phyloP scores from a whole-genome alignment of 305 asterid genomes.

The Solanum hybrid region DNA sequence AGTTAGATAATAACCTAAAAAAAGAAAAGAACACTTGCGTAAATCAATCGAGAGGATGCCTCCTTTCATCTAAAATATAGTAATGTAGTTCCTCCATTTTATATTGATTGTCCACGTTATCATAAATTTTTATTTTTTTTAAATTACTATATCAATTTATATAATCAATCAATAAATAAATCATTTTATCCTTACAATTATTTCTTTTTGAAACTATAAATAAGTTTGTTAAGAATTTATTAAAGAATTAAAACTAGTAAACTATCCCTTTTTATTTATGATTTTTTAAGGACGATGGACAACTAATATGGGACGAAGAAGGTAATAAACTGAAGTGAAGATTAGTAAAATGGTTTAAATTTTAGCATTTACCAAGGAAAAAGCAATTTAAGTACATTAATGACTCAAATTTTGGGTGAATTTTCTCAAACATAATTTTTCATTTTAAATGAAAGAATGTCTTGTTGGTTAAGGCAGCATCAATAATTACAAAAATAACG shows the following conservation, averaged over 20 bases:
- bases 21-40: neutral
- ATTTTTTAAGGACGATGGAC: neutral
- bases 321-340: neutral
- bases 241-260: neutral
- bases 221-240: neutral
- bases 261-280: neutral
- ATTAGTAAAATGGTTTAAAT: neutral
- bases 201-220: neutral
- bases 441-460: neutral
- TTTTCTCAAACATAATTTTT: neutral
- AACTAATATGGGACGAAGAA: neutral
- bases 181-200: neutral
- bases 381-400: neutral
- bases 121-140: no score
- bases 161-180: neutral
- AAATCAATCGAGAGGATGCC: neutral
- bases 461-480: neutral
- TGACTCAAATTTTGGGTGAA: neutral
- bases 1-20: neutral
- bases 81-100: neutral
- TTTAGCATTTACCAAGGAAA: neutral
- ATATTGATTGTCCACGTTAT: neutral
- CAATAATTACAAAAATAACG: constrained; percentile 15
- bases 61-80: neutral
- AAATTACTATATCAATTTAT: no score